Evolutionary conservation across 441 rosid genomes (phyloP).

Genomic region (Erodium trifolium): DNA sequence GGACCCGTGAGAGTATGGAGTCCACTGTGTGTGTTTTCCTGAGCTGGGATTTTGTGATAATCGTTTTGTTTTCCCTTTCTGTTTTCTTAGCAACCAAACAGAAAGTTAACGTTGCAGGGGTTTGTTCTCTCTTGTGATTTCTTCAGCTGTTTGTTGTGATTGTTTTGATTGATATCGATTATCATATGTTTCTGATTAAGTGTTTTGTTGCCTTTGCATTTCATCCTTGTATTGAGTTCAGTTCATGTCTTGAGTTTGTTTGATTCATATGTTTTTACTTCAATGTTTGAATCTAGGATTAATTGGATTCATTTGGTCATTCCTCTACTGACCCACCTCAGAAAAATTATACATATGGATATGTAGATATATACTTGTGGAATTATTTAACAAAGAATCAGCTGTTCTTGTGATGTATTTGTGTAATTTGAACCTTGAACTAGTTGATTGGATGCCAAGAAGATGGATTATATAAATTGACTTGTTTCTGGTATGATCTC

Average conservation of each 20-base stretch:
- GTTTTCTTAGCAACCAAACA: constrained; percentile 6
- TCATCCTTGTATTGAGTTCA: background rate
- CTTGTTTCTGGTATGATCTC: background rate
- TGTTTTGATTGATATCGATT: background rate
- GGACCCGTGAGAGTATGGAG: background rate
- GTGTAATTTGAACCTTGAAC: background rate
- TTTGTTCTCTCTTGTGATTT: background rate
- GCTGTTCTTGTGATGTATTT: background rate
- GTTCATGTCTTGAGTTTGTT: background rate
- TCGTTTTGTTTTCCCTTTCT: background rate
- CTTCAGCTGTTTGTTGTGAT: background rate
- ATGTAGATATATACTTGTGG: too few species aligned
- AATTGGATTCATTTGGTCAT: background rate
- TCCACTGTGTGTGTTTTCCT: background rate
- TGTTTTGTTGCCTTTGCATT: background rate
- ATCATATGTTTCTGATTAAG: background rate
- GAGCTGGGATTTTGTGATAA: background rate
- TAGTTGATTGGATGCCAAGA: background rate
- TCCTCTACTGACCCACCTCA: background rate
- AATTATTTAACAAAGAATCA: too few species aligned
- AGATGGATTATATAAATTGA: background rate
- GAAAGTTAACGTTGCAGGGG: background rate
- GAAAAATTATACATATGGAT: background rate
- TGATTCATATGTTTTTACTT: background rate
- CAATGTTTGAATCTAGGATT: background rate